A percentile compares a stretch with the other conserved stretches of the same genome.
phyloP scores from a whole-genome alignment of 2,329 filamentous ascomycete species.

The Lecanicillium sp. region DNA sequence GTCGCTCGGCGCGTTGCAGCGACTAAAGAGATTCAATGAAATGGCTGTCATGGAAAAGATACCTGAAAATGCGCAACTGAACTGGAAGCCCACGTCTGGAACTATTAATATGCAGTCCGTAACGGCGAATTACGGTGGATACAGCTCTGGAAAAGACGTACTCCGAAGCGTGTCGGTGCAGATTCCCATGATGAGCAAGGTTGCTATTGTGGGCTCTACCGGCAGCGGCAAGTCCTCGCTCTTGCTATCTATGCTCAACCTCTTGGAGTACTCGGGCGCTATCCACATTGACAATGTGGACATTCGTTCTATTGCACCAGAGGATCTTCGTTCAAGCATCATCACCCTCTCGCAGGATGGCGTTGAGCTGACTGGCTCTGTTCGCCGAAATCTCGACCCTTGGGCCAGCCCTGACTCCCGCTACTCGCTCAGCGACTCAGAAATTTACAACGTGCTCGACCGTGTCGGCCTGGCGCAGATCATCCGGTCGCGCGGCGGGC shows the following conservation, averaged over 20 bases:
- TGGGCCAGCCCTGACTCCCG: background rate
- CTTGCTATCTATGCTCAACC: conserved; percentile 15
- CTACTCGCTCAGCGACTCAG: background rate
- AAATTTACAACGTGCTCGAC: conserved; percentile 4
- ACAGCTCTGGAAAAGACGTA: conserved; percentile 9
- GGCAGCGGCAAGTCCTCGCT: conserved; percentile 24
- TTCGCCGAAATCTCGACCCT: conserved; percentile 18
- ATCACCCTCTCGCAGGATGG: conserved; percentile 19
- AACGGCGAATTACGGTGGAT: background rate
- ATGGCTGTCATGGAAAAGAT: background rate
- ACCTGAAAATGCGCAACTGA: background rate
- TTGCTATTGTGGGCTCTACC: conserved; percentile 31
- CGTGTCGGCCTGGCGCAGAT: conserved; percentile 13
- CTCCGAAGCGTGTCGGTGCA: conserved; percentile 23
- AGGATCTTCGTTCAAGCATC: conserved; percentile 17
- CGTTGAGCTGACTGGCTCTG: conserved; percentile 14
- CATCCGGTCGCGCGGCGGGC: conserved; percentile 13
- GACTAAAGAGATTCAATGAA: background rate
- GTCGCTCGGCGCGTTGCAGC: background rate
- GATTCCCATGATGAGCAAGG: conserved; percentile 22
- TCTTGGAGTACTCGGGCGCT: conserved; percentile 15
- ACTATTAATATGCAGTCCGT: background rate
- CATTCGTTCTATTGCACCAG: conserved; percentile 14
- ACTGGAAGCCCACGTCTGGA: background rate
- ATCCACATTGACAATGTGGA: conserved; percentile 16